Evolutionary conservation across 2,329 filamentous ascomycete genomes (phyloP).

Genomic region (Rutstroemia sp.): DNA sequence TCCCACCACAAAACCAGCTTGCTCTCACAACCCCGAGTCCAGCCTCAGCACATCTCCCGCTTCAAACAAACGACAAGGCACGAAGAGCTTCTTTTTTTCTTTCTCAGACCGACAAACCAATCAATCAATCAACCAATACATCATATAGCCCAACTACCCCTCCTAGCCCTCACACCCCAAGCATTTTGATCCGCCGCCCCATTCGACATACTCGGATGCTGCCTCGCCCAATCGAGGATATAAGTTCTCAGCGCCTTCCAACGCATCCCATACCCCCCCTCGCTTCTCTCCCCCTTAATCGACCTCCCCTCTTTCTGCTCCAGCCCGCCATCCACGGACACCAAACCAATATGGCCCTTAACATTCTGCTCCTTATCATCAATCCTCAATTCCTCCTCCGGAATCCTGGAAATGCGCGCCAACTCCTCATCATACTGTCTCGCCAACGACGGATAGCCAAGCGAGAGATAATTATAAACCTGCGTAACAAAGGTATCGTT

Average conservation of each 20-base stretch:
- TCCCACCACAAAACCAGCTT: no score
- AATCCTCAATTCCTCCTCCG: constrained; percentile 58
- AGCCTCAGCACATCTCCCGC: no score
- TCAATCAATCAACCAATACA: constrained; percentile 31
- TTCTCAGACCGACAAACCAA: neutral
- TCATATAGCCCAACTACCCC: constrained; percentile 67
- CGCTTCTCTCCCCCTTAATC: constrained; percentile 32
- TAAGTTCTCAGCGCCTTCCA: constrained; percentile 83
- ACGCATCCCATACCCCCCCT: constrained; percentile 47
- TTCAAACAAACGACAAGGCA: no score
- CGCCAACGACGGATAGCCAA: constrained; percentile 84
- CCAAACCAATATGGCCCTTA: constrained; percentile 65
- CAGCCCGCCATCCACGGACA: constrained; percentile 32
- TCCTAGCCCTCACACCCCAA: constrained; percentile 60
- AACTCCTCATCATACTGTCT: constrained; percentile 79
- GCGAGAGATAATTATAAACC: constrained; percentile 92
- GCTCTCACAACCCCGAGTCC: no score
- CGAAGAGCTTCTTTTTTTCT: no score
- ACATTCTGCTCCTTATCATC: constrained; percentile 61
- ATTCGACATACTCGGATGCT: constrained; percentile 66
- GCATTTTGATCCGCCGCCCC: constrained; percentile 46
- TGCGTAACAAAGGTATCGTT: constrained; percentile 83
- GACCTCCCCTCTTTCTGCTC: constrained; percentile 24
- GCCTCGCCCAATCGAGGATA: constrained; percentile 81
- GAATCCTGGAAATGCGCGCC: constrained; percentile 67